Percentiles rank a stretch among this genome's conserved stretches.
Conservation (phyloP, 2,329 filamentous ascomycete species). For the Ramichloridium luteum region DNA sequence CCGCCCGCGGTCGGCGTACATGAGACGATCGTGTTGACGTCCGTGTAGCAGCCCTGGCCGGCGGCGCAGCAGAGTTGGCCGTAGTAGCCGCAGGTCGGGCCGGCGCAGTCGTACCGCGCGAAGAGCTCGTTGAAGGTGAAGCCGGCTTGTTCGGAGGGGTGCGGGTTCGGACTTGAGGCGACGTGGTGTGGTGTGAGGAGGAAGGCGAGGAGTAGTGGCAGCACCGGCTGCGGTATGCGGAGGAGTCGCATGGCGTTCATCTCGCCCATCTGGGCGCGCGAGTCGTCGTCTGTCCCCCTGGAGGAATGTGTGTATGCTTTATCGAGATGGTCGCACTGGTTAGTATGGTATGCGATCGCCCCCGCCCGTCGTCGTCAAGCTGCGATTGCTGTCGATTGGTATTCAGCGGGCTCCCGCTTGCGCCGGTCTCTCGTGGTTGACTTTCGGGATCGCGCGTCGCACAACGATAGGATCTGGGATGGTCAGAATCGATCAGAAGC, state of each 20-base stretch:
- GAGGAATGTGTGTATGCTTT: too few species aligned
- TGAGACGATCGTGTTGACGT: slow-evolving; percentile 34
- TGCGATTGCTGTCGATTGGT: too few species aligned
- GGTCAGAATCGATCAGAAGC: too few species aligned
- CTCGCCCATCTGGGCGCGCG: too few species aligned
- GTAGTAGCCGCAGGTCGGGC: slow-evolving; percentile 39
- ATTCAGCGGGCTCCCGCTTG: too few species aligned
- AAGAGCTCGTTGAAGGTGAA: slow-evolving; percentile 26
- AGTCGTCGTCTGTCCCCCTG: too few species aligned
- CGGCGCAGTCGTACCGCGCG: slow-evolving; percentile 30
- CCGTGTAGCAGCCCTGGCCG: slow-evolving; percentile 36
- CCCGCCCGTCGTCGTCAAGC: too few species aligned
- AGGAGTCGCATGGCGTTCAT: slow-evolving; percentile 16
- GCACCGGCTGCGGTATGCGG: slow-evolving; percentile 14
- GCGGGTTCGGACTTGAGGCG: slow-evolving; percentile 18
- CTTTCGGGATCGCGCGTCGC: too few species aligned
- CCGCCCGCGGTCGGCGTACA: slow-evolving; percentile 23
- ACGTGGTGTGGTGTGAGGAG: slow-evolving; percentile 16
- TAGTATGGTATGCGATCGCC: too few species aligned
- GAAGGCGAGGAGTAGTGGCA: slow-evolving; percentile 20
- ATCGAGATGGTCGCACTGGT: too few species aligned
- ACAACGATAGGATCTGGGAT: too few species aligned
- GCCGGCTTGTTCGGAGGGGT: slow-evolving; percentile 17
- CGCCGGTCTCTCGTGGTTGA: too few species aligned
- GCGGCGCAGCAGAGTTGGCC: slow-evolving; percentile 39